Base-by-base conservation (phyloP, 2,329 filamentous ascomycete genomes). In the Fusarium nematophilum region DNA sequence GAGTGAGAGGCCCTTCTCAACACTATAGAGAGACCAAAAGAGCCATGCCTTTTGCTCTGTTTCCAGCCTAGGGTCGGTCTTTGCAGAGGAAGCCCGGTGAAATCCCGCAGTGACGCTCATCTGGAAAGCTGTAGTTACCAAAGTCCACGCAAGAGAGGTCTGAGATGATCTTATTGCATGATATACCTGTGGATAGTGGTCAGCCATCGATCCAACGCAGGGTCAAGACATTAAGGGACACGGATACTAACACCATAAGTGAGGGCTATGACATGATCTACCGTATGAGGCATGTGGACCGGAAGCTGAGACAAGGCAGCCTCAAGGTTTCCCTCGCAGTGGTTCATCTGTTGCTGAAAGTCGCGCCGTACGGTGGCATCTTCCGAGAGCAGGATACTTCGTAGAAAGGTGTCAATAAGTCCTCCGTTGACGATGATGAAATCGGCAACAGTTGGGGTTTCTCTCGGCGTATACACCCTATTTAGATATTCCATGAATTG, bases 111-210 rank as follows among this genome's bases (percentile, higher is more conserved):
- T 43, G 0, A 43, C 29, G 13, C 39, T 43, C 39, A 43, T 43
- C 7, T 43, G 39, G 27, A 43, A 29, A 26, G 39, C 39, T 2
- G 39, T 43, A 21, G 25, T 43, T 6, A 43, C 39, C 18, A 43
- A 10, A 30, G 25, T 43, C 39, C 39, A 43, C 8, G 39, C 39
- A 9, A 43, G 25, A 13, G 39, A 43, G n/a, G 39, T 43, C 13
- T 43, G 39, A 5, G 39, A 43, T 43, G 39, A 43, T 43, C 39
- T 30, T 3, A 43, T 43, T 43, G 39, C 39, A 15, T 43, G 39
- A 30, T 43, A 43, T 29, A 43, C 39, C 39, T 43, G 17, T 5
- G 15, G 18, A 4, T 21, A n/a, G n/a, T n/a, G n/a, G 21, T 21
- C 21, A 21, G 21, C n/a, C 21, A 21, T 21, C 4, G 21, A 21